Evolutionary conservation across 345 rosid genomes (phyloP).

Genomic region (Luvunga scandens): DNA sequence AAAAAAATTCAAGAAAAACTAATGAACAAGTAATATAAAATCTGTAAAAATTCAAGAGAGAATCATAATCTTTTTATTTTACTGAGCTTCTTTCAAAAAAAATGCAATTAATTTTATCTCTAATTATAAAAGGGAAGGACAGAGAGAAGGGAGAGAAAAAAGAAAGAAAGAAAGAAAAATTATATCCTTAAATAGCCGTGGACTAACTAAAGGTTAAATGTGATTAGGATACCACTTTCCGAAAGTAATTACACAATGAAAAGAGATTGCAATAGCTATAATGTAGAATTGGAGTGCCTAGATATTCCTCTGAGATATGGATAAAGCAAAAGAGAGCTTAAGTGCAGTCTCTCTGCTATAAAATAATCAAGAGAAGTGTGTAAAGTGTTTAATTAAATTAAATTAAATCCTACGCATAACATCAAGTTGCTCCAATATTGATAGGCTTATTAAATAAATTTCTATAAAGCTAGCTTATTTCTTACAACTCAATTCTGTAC

Average conservation of each 20-base stretch:
- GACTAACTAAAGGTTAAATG: no score
- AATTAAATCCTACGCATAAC: not conserved
- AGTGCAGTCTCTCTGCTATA: conserved; percentile 7
- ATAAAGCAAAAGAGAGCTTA: conserved; percentile 9
- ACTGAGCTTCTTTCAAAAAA: no score
- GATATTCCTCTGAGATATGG: conserved; percentile 16
- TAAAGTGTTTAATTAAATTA: not conserved
- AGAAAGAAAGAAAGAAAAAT: no score
- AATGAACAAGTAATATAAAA: no score
- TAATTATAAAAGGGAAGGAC: no score
- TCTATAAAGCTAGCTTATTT: not conserved
- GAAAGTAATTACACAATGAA: not conserved
- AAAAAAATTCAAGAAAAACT: no score
- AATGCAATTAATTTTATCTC: no score
- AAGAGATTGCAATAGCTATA: not conserved
- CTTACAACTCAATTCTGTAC: not conserved
- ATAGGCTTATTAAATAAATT: not conserved
- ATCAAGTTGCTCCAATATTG: not conserved
- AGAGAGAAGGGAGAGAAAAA: no score
- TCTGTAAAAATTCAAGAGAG: no score
- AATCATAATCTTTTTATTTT: no score
- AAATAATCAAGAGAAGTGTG: not conserved
- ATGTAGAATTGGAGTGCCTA: not conserved
- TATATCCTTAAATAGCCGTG: no score
- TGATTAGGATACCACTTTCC: not conserved